phyloP scores from a whole-genome alignment of 768 basidiomycete species.

The Suillus bovinus region DNA sequence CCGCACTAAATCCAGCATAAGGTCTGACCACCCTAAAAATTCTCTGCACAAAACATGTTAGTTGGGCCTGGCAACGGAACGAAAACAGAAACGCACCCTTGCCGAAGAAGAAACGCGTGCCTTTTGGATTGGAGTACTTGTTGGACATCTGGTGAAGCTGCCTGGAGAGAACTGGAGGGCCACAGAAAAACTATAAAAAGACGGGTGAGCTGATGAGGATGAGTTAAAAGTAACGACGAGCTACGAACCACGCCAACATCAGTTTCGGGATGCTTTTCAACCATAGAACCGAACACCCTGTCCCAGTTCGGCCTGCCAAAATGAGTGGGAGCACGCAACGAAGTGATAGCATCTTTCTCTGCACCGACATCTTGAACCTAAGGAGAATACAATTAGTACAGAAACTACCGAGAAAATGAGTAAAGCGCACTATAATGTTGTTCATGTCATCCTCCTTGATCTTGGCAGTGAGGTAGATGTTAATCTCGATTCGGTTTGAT shows the following conservation, averaged over 20 bases:
- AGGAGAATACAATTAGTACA: not conserved
- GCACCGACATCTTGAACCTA: slow-evolving; percentile 89
- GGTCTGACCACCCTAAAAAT: slow-evolving; percentile 16
- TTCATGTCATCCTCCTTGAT: slow-evolving; percentile 92
- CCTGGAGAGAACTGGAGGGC: slow-evolving; percentile 69
- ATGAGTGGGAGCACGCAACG: slow-evolving; percentile 88
- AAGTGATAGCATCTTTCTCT: slow-evolving; percentile 89
- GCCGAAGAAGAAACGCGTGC: slow-evolving; percentile 88
- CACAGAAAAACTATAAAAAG: slow-evolving; percentile 72
- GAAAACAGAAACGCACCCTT: slow-evolving; percentile 58
- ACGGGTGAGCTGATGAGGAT: slow-evolving; percentile 30
- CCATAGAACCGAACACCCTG: slow-evolving; percentile 68
- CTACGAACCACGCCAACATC: slow-evolving; percentile 78
- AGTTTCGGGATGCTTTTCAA: slow-evolving; percentile 82
- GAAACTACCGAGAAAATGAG: slow-evolving; percentile 5
- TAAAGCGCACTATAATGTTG: slow-evolving; percentile 74
- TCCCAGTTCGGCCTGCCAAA: slow-evolving; percentile 91
- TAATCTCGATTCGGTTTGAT: slow-evolving; percentile 86
- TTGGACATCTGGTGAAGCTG: slow-evolving; percentile 78
- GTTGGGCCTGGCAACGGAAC: not conserved
- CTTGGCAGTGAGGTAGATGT: slow-evolving; percentile 89
- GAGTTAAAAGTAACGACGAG: not conserved
- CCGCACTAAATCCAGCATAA: not conserved
- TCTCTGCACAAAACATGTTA: slow-evolving; percentile 16
- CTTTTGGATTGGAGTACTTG: slow-evolving; percentile 77